Conservation (phyloP, 2,329 filamentous ascomycete species). For the Arthrobotrys iridis region DNA sequence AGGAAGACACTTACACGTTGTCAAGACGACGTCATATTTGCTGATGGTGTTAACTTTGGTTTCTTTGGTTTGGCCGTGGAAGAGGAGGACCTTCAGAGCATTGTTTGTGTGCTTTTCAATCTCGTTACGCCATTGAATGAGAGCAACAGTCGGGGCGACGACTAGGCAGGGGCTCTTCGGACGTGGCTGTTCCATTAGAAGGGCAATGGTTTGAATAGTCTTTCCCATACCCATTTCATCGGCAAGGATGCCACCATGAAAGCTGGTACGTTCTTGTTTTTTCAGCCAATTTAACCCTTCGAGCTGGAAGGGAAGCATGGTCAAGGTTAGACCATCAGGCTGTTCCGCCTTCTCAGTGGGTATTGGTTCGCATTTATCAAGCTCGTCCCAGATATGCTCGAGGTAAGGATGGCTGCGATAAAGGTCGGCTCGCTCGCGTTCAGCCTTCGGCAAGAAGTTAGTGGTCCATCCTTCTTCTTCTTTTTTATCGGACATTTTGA, state of each 20-base stretch:
- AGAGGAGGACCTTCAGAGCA: conserved; percentile 87
- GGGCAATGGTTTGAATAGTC: conserved; percentile 95
- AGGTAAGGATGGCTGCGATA: conserved; percentile 81
- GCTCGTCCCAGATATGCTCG: conserved; percentile 82
- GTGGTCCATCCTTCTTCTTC: background rate
- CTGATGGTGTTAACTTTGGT: conserved; percentile 79
- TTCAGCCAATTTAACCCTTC: conserved; percentile 96
- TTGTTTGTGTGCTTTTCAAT: conserved; percentile 85
- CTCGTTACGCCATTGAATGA: conserved; percentile 94
- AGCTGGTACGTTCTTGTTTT: conserved; percentile 83
- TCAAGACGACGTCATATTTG: conserved; percentile 92
- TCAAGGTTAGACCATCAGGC: conserved; percentile 79
- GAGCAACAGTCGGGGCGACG: conserved; percentile 87
- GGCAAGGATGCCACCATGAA: conserved; percentile 88
- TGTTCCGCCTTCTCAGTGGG: conserved; percentile 73
- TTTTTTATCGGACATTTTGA: conserved; percentile 57
- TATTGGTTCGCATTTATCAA: conserved; percentile 75
- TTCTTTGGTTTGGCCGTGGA: conserved; percentile 85
- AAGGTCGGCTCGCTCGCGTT: conserved; percentile 72
- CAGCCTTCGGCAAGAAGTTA: conserved; percentile 59
- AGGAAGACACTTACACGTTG: conserved; percentile 79
- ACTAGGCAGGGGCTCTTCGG: conserved; percentile 80
- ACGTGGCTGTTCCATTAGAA: conserved; percentile 86
- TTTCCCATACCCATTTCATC: conserved; percentile 99
- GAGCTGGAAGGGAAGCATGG: conserved; percentile 90